These are phyloP conservation scores for Colletotrichum kahawae DNA, from an alignment of 2,329 filamentous ascomycete genomes.

Conservation along the genomic window DNA sequence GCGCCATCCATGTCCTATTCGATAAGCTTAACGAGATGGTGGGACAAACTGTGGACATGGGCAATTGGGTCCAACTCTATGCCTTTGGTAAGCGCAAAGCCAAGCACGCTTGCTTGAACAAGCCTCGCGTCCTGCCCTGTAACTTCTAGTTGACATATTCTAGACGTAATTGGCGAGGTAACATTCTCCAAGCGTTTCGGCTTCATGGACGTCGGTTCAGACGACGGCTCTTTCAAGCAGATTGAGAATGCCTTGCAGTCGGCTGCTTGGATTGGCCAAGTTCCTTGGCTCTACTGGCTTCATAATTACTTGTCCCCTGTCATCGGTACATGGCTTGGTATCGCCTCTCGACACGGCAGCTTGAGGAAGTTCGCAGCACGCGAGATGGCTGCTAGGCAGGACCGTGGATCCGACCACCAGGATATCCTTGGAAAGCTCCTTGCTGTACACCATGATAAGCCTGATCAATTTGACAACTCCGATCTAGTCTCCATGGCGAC, in stretches of 20 bases:
- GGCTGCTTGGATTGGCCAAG: conserved; percentile 2
- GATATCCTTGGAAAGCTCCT: background rate
- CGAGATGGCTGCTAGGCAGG: background rate
- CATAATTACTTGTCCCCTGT: background rate
- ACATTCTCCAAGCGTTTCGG: conserved; percentile 8
- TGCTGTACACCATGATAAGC: background rate
- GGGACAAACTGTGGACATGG: background rate
- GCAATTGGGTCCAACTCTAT: conserved; percentile 8
- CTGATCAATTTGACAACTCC: background rate
- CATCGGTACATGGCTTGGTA: background rate
- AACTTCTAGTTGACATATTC: background rate
- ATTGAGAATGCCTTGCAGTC: background rate
- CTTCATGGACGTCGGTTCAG: conserved; percentile 1
- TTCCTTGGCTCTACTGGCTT: conserved; percentile 8
- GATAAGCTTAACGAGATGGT: background rate
- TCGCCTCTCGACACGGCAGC: background rate
- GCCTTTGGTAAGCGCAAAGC: background rate
- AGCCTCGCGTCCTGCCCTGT: background rate
- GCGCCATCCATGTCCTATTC: background rate
- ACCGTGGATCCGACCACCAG: conserved; percentile 1
- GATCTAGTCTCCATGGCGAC: background rate
- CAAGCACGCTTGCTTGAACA: background rate
- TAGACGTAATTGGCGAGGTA: conserved; percentile 1
- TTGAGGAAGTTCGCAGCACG: conserved; percentile 1
- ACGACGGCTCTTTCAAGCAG: conserved; percentile 3